Base-by-base conservation (phyloP, 495 filamentous ascomycete species). In the Daldinia grandis region DNA sequence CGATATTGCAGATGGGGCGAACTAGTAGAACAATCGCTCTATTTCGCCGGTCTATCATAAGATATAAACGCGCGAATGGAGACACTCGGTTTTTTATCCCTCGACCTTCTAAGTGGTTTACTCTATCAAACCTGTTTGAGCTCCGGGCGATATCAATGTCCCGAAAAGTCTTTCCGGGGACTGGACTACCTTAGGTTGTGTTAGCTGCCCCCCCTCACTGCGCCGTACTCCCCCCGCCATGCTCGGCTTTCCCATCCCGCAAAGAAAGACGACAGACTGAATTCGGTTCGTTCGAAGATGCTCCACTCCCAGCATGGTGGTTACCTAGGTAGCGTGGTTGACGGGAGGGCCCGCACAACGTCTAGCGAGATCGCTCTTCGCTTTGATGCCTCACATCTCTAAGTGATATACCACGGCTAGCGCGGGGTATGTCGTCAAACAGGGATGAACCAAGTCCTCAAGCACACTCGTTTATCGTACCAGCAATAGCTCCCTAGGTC, bases 171-270 rank as follows among this genome's bases (percentile, higher is more conserved):
- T 60, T 71, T 37, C 68, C 68, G 61, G 49, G 30, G 9, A 56
- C 27, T 27, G 59, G 44, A 49, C 42, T 37, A 55, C 38, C 4
- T 38, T n/a, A n/a, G n/a, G n/a, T n/a, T 19, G 35, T 44, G 19
- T 35, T 56, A 30, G 58, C 58, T 62, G 33, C 10, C 61, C 56
- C 62, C 68, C 68, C 68, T 66, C 68, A 66, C 35, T 58, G 40
- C 47, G 49, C 49, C 62, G 25, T 65, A 42, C 54, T 38, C 31
- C 35, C 64, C 69, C 58, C 68, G 40, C 58, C 40, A 27, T 64
- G 15, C 50, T 72, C 69, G 68, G 68, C 68, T 71, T 71, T 62
- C 63, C 68, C 63, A 71, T 59, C 63, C 58, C 49, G 68, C 57
- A 53, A 66, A 25, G 33, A 59, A 33, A 24, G 58, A 58, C 31